Base-by-base conservation (phyloP, 108 stramenopile genomes). In the Aureococcus anophagefferens region DNA sequence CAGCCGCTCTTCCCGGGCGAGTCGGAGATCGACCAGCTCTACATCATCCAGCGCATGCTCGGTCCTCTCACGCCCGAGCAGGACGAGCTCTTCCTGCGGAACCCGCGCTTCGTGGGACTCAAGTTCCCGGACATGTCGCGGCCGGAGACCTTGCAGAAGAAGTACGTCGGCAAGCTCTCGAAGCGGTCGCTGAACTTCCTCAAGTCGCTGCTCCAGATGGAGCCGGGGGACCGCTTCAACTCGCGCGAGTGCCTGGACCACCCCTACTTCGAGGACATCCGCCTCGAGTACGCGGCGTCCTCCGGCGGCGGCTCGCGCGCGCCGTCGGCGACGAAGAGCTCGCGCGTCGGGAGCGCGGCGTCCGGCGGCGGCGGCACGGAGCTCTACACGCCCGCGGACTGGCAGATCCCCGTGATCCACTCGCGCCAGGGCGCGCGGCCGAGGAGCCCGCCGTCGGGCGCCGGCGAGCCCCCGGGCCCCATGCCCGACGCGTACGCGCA, bases 1-100 rank as follows among this genome's bases (percentile, higher is more conserved):
- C 85, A 87, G 74, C 86, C 88, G 0, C 65, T 89, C 35, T 89
- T 87, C 44, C 88, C 88, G 0, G 88, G 86, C 34, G 83, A 86
- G 51, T 84, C 77, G 44, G 88, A 89, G 79, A 75, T 89, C 33
- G 88, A 89, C 70, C 88, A 87, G 82, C 85, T 89, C 31, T 84
- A 83, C 70, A 83, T 89, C 30, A 84, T 88, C 51, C 81, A 87
- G 82, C 66, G 81, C 11, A 65, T 81, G 34, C 66, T 77, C 34
- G 75, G 75, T 25, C 69, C 75, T 31, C 45, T 76, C 33, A 76
- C 70, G n/a, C 21, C 75, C n/a, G 75, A 4, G 32, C 87, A 88
- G 51, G 66, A 77, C 62, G 75, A 83, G 67, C 70, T 88, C 28
- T 86, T 88, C 65, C 67, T 86, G 40, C 71, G 72, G 63, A 88